Conservation (phyloP, 768 basidiomycete species). For the Podaxis sp. region DNA sequence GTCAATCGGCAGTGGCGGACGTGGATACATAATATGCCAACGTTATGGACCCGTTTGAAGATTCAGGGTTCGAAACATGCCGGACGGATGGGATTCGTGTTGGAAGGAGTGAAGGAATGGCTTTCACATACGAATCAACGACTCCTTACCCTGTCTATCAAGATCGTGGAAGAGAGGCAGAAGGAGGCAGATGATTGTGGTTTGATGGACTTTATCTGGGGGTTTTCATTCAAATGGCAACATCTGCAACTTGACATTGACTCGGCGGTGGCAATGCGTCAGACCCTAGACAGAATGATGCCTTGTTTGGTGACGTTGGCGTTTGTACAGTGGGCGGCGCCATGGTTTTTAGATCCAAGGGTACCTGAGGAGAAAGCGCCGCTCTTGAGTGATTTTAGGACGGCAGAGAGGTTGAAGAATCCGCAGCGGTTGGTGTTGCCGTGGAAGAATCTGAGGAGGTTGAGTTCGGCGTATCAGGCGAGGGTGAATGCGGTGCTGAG, state of each 20-base stretch:
- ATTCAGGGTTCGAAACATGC: background rate
- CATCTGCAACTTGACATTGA: background rate
- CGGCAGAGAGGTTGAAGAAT: background rate
- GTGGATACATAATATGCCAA: background rate
- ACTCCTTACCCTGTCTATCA: background rate
- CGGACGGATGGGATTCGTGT: background rate
- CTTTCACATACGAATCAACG: background rate
- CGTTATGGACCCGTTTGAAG: background rate
- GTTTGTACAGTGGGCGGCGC: background rate
- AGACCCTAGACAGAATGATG: background rate
- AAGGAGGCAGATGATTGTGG: slow-evolving; percentile 1
- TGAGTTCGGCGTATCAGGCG: background rate
- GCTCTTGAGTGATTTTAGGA: slow-evolving; percentile 1
- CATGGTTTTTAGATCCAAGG: background rate
- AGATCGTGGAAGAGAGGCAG: background rate
- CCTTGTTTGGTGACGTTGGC: background rate
- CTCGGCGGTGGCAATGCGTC: background rate
- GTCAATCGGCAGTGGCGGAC: slow-evolving; percentile 3
- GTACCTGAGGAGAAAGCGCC: background rate
- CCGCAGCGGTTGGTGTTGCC: background rate
- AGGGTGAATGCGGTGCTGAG: background rate
- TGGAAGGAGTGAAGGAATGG: background rate
- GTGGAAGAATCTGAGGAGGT: background rate
- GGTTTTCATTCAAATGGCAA: background rate
- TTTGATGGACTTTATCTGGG: background rate